Conservation (phyloP, 768 basidiomycete species). For the Dioszegia crocea region DNA sequence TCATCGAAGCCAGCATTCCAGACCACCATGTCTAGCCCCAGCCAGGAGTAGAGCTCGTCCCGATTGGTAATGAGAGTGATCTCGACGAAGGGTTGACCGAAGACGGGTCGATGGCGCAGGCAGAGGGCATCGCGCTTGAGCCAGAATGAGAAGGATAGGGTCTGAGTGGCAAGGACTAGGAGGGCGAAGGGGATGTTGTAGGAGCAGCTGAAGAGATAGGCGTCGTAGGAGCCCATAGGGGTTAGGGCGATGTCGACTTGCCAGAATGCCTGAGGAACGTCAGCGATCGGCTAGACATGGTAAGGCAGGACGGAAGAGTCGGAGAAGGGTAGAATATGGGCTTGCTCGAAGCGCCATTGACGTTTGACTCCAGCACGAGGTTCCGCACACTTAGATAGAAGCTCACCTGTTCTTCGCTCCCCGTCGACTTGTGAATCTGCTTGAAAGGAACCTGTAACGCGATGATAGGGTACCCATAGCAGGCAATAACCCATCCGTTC, state of each 20-base stretch:
- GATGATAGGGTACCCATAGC: slow-evolving; percentile 8
- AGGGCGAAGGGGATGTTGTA: slow-evolving; percentile 9
- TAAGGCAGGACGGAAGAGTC: no score
- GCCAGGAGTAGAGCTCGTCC: neutral
- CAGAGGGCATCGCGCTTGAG: slow-evolving; percentile 1
- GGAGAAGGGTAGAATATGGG: no score
- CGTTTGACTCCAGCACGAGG: no score
- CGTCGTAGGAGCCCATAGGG: neutral
- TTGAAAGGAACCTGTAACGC: neutral
- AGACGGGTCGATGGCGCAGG: neutral
- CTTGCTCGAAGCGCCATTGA: no score
- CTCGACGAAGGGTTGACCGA: neutral
- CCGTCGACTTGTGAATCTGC: neutral
- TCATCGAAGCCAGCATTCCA: neutral
- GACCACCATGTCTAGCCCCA: neutral
- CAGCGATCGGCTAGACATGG: neutral
- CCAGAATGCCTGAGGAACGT: slow-evolving; percentile 1
- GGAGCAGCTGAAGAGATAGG: slow-evolving; percentile 6
- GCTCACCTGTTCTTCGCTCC: neutral
- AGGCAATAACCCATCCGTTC: slow-evolving; percentile 6
- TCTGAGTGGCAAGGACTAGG: slow-evolving; percentile 4
- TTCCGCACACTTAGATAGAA: no score
- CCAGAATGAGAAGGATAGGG: neutral
- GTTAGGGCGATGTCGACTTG: slow-evolving; percentile 7
- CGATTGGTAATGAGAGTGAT: neutral